Evolutionary conservation across 106 monocot genomes (phyloP).

Genomic region (Cymbidium sinense): DNA sequence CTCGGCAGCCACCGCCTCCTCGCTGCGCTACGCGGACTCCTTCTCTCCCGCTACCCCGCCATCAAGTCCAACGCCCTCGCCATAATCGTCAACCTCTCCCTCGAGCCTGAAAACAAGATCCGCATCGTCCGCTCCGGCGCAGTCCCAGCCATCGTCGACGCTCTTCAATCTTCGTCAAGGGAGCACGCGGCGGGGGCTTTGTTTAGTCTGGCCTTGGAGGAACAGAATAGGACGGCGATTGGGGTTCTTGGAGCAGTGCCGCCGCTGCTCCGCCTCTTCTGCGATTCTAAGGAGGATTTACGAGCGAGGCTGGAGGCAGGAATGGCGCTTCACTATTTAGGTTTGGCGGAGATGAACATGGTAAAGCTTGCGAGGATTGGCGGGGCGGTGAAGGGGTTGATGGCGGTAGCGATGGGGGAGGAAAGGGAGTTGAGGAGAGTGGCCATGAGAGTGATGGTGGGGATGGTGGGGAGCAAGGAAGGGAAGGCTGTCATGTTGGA

Average conservation of each 20-base stretch:
- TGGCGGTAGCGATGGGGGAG: slow-evolving; percentile 21
- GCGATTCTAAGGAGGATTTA: not conserved
- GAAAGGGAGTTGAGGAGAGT: slow-evolving; percentile 13
- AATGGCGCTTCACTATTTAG: slow-evolving; percentile 65
- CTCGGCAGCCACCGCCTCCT: slow-evolving; percentile 62
- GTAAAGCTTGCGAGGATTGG: slow-evolving; percentile 40
- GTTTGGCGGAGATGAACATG: slow-evolving; percentile 33
- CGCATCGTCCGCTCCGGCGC: slow-evolving; percentile 57
- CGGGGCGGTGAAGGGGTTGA: slow-evolving; percentile 32
- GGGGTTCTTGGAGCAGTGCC: slow-evolving; percentile 73
- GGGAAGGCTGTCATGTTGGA: slow-evolving; percentile 59
- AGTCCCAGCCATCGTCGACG: slow-evolving; percentile 42
- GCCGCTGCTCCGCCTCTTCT: slow-evolving; percentile 55
- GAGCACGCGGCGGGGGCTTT: slow-evolving; percentile 68
- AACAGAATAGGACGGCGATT: slow-evolving; percentile 49
- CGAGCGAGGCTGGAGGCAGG: slow-evolving; percentile 54
- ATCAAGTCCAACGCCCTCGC: slow-evolving; percentile 50
- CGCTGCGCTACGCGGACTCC: slow-evolving; percentile 26
- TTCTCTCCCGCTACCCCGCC: slow-evolving; percentile 24
- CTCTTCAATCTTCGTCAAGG: slow-evolving; percentile 24
- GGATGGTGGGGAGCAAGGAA: slow-evolving; percentile 35
- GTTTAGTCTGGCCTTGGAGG: slow-evolving; percentile 66
- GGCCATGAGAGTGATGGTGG: slow-evolving; percentile 55
- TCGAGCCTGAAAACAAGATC: slow-evolving; percentile 52
- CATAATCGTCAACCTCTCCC: slow-evolving; percentile 65